These are phyloP conservation scores for Exophiala aquamarina DNA, from an alignment of 2,329 filamentous ascomycete genomes.

Conservation along the genomic window DNA sequence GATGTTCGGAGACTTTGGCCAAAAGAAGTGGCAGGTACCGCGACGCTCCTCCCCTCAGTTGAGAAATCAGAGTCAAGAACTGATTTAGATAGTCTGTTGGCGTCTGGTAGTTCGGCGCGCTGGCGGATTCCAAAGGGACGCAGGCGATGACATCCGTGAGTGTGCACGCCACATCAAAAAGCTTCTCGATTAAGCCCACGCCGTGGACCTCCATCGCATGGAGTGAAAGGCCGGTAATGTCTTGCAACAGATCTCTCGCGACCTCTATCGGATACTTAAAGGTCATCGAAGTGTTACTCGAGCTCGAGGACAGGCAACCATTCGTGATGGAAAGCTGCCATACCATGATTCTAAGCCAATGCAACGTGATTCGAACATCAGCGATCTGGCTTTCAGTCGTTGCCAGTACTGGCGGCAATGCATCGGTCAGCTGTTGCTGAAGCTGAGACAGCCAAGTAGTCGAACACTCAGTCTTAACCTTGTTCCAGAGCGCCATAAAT, in stretches of 20 bases:
- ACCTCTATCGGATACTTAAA: slow-evolving; percentile 66
- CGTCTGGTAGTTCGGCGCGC: slow-evolving; percentile 5
- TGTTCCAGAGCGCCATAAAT: slow-evolving; percentile 67
- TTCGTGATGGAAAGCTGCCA: slow-evolving; percentile 71
- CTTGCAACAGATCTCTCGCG: slow-evolving; percentile 60
- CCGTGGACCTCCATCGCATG: slow-evolving; percentile 73
- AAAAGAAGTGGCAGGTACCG: slow-evolving; percentile 76
- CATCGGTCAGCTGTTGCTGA: slow-evolving; percentile 53
- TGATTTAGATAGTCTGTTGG: slow-evolving; percentile 73
- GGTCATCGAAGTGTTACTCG: slow-evolving; percentile 58
- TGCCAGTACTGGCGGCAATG: slow-evolving; percentile 21
- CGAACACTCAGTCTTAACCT: slow-evolving; percentile 59
- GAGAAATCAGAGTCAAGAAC: slow-evolving; percentile 65
- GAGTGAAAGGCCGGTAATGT: slow-evolving; percentile 70
- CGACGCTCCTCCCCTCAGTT: slow-evolving; percentile 72
- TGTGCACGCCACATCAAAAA: slow-evolving; percentile 73
- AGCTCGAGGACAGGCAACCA: slow-evolving; percentile 62
- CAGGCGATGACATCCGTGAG: slow-evolving; percentile 71
- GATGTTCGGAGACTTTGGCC: slow-evolving; percentile 70
- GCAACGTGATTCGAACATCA: slow-evolving; percentile 59
- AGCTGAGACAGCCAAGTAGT: slow-evolving; percentile 57
- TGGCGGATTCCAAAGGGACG: slow-evolving; percentile 39
- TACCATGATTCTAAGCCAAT: slow-evolving; percentile 70
- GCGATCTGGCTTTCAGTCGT: slow-evolving; percentile 28
- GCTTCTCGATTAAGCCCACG: slow-evolving; percentile 76